Conservation (phyloP, 2,329 filamentous ascomycete species). For the Gaeumannomyces tritici region DNA sequence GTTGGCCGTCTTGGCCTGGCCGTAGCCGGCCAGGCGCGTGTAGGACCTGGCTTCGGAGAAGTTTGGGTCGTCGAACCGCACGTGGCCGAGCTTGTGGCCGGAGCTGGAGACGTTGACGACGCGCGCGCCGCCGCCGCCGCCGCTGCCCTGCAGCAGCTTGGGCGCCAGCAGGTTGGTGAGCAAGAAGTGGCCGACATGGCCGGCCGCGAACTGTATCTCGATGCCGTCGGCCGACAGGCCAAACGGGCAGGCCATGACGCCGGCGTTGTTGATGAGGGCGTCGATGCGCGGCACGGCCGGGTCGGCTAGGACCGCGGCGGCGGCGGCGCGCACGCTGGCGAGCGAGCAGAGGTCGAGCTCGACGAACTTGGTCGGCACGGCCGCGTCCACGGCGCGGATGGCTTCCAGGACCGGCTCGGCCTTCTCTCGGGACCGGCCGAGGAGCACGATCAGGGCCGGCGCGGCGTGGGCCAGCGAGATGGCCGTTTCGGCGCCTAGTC, state of each 20-base stretch:
- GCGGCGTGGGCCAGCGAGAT: slow-evolving; percentile 7
- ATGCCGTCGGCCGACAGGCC: slow-evolving; percentile 25
- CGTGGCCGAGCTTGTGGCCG: slow-evolving; percentile 27
- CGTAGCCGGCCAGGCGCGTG: slow-evolving; percentile 31
- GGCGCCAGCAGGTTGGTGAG: slow-evolving; percentile 37
- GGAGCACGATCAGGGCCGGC: slow-evolving; percentile 10
- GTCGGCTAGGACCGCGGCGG: slow-evolving; percentile 20
- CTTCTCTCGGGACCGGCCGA: slow-evolving; percentile 1
- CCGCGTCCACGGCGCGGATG: slow-evolving; percentile 22
- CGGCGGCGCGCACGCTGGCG: slow-evolving; percentile 24
- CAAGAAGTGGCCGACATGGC: slow-evolving; percentile 40
- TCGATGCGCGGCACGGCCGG: slow-evolving; percentile 20
- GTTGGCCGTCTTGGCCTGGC: slow-evolving; percentile 42
- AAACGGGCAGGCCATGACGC: slow-evolving; percentile 21
- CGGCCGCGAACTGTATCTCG: slow-evolving; percentile 34
- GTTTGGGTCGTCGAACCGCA: slow-evolving; percentile 35
- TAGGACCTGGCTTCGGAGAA: slow-evolving; percentile 27
- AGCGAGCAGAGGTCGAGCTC: slow-evolving; percentile 26
- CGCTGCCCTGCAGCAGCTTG: slow-evolving; percentile 24
- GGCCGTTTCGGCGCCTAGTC: slow-evolving; percentile 3
- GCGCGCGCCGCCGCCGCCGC: slow-evolving; percentile 13
- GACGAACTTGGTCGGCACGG: slow-evolving; percentile 15
- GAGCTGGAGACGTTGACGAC: slow-evolving; percentile 32
- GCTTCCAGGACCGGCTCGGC: slow-evolving; percentile 8
- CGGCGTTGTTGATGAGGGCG: slow-evolving; percentile 32